phyloP scores from a whole-genome alignment of 768 basidiomycete species.

The Pleurotus salmoneostramineus region DNA sequence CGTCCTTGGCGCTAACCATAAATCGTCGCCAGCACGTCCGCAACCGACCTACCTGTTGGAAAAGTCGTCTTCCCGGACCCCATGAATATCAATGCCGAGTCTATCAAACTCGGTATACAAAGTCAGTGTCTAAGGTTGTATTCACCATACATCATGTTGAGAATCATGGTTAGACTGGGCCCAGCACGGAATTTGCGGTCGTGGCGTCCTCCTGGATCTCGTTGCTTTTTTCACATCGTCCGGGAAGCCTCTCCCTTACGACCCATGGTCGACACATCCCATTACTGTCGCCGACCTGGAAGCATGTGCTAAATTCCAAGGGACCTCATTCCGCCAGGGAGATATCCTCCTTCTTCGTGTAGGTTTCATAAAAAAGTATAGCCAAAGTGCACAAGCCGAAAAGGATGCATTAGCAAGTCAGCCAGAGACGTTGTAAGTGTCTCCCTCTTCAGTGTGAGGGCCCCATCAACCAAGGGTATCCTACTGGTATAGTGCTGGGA shows the following conservation, averaged over 20 bases:
- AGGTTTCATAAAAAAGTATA: constrained; percentile 61
- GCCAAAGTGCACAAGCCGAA: constrained; percentile 34
- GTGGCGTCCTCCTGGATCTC: constrained; percentile 64
- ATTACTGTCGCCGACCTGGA: constrained; percentile 53
- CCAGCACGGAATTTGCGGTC: constrained; percentile 64
- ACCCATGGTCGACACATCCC: constrained; percentile 56
- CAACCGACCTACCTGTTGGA: constrained; percentile 38
- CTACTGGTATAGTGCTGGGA: constrained; percentile 46
- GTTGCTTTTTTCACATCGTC: constrained; percentile 46
- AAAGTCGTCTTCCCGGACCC: constrained; percentile 46
- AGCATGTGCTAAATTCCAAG: constrained; percentile 54
- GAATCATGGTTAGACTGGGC: constrained; percentile 52
- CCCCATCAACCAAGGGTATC: background rate
- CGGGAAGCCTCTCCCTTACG: constrained; percentile 43
- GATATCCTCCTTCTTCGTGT: constrained; percentile 60
- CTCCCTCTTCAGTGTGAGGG: background rate
- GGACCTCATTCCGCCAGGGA: constrained; percentile 52
- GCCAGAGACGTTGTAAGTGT: constrained; percentile 52
- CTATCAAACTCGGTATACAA: constrained; percentile 60
- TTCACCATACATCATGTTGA: constrained; percentile 5
- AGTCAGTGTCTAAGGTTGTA: constrained; percentile 30
- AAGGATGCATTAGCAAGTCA: constrained; percentile 36
- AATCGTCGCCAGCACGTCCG: constrained; percentile 31
- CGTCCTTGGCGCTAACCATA: background rate
- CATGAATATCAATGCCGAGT: constrained; percentile 37